These are phyloP conservation scores for Sugiyamaella chiloensis DNA, from an alignment of 805 yeast species.

Conservation along the genomic window DNA sequence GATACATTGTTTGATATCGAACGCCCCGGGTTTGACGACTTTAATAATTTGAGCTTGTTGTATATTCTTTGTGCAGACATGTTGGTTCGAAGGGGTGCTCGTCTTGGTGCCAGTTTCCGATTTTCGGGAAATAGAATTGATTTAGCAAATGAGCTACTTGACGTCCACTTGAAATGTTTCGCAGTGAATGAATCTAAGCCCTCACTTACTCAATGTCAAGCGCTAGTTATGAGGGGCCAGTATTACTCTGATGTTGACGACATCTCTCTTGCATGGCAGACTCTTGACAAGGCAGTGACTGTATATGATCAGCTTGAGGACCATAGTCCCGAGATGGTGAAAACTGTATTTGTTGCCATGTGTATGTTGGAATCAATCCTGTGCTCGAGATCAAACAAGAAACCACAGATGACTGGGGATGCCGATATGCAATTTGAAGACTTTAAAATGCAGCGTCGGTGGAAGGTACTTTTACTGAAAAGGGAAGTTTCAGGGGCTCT, in stretches of 20 bases:
- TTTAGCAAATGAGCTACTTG: slow-evolving; percentile 8
- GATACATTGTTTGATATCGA: neutral
- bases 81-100: slow-evolving; percentile 1
- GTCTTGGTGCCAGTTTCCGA: neutral
- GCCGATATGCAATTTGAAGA: slow-evolving; percentile 3
- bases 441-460: slow-evolving; percentile 8
- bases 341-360: neutral
- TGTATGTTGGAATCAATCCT: slow-evolving; percentile 5
- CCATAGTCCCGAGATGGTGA: neutral
- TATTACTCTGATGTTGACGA: slow-evolving; percentile 4
- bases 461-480: slow-evolving; percentile 3
- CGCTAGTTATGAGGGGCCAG: slow-evolving; percentile 4
- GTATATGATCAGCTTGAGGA: neutral
- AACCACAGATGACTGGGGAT: neutral
- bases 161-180: slow-evolving; percentile 4
- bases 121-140: slow-evolving; percentile 8
- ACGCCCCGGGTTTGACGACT: neutral
- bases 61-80: slow-evolving; percentile 11
- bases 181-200: neutral
- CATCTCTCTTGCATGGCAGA: neutral
- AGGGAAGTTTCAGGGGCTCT: slow-evolving; percentile 1
- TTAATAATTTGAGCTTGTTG: slow-evolving; percentile 1
- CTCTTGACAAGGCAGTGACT: slow-evolving; percentile 3
- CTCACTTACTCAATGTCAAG: neutral
- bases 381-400: slow-evolving; percentile 3